Conservation (phyloP, 805 yeast species). For the Candida tibetensis region DNA sequence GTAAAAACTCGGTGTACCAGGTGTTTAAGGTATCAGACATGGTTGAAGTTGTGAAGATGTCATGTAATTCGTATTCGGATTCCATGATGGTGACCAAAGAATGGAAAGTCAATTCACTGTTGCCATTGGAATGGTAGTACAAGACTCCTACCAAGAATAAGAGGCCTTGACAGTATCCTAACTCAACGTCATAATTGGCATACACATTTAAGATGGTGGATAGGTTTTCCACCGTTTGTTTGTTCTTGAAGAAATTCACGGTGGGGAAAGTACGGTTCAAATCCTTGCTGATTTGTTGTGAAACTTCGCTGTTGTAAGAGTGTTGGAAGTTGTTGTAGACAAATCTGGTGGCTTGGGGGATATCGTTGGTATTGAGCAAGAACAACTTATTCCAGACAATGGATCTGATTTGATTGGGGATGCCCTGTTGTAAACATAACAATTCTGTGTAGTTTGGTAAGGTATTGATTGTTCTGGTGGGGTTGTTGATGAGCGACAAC, state of each 20-base stretch:
- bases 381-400: constrained; percentile 44
- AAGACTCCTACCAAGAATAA: constrained; percentile 62
- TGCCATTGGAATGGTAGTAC: constrained; percentile 36
- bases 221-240: constrained; percentile 43
- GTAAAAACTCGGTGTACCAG: constrained; percentile 52
- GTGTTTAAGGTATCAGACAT: constrained; percentile 53
- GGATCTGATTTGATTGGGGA: constrained; percentile 43
- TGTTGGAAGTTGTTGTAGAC: constrained; percentile 42
- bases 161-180: constrained; percentile 69
- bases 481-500: constrained; percentile 43
- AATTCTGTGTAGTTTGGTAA: constrained; percentile 48
- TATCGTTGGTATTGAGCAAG: constrained; percentile 26
- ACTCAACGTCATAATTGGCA: constrained; percentile 60
- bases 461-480: constrained; percentile 42
- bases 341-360: constrained; percentile 34
- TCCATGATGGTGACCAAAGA: constrained; percentile 58
- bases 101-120: constrained; percentile 45
- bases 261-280: constrained; percentile 59
- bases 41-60: constrained; percentile 47
- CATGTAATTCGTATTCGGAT: constrained; percentile 48
- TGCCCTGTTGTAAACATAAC: constrained; percentile 41
- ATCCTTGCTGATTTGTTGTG: constrained; percentile 52
- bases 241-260: constrained; percentile 45
- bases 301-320: constrained; percentile 36
- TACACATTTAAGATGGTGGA: constrained; percentile 59